Evolutionary conservation across 2,329 filamentous ascomycete species (phyloP).

Genomic region (Claviceps sp.): DNA sequence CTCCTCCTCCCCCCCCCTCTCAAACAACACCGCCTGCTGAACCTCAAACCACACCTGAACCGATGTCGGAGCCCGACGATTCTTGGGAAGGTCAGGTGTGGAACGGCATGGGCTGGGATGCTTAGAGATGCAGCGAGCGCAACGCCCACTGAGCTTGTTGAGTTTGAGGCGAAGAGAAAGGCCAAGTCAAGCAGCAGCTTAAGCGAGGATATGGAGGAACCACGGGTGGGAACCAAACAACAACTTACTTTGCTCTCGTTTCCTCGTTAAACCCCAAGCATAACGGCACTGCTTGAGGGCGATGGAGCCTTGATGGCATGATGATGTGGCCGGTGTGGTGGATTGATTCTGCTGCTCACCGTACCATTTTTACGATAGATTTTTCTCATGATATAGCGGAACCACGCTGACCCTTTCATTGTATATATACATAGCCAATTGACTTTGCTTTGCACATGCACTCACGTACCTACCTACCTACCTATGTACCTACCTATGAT

Average conservation of each 20-base stretch:
- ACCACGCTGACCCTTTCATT: background rate
- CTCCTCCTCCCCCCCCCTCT: background rate
- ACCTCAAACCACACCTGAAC: background rate
- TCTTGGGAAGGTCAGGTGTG: conserved; percentile 4
- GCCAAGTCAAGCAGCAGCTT: background rate
- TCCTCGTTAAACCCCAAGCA: background rate
- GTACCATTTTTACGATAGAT: background rate
- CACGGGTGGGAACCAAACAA: background rate
- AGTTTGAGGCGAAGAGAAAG: background rate
- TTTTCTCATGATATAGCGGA: background rate
- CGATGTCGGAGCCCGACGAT: background rate
- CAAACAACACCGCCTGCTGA: background rate
- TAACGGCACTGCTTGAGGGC: conserved; percentile 2
- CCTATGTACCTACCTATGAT: too few species aligned
- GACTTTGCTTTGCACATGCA: too few species aligned
- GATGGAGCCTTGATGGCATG: background rate
- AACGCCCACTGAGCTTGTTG: background rate
- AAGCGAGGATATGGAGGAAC: background rate
- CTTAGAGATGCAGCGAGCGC: background rate
- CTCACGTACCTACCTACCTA: too few species aligned
- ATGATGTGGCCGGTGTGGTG: background rate
- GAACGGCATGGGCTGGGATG: conserved; percentile 3
- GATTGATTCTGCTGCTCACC: background rate
- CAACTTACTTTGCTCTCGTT: background rate
- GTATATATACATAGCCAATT: background rate